A percentile compares a stretch with the other conserved stretches of the same genome.
phyloP scores from a whole-genome alignment of 805 yeast genomes.

The Ogataea wickerhamii region DNA sequence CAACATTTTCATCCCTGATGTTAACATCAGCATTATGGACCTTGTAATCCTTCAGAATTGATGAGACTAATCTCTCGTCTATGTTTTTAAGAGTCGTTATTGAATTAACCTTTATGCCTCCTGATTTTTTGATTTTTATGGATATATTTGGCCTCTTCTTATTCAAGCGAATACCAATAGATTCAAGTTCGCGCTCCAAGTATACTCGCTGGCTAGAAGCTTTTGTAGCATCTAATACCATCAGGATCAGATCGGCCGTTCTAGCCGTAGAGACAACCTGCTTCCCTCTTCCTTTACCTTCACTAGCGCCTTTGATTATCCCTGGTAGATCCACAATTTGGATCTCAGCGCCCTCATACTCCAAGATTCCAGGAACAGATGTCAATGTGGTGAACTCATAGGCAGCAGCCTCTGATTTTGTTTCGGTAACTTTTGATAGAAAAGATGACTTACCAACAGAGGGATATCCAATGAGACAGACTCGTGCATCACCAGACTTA shows the following conservation, averaged over 20 bases:
- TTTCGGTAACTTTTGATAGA: conserved; percentile 83
- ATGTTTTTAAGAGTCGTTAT: conserved; percentile 78
- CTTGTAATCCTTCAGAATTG: conserved; percentile 79
- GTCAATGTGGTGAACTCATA: conserved; percentile 96
- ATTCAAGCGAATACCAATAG: conserved; percentile 89
- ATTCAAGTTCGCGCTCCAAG: conserved; percentile 83
- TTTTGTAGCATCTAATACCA: conserved; percentile 95
- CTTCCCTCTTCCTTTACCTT: conserved; percentile 96
- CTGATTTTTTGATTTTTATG: conserved; percentile 76
- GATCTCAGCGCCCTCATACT: conserved; percentile 94
- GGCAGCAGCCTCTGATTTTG: conserved; percentile 91
- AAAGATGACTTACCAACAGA: conserved; percentile 96
- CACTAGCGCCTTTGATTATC: conserved; percentile 93
- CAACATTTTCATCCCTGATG: conserved; percentile 81
- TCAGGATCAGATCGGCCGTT: conserved; percentile 86
- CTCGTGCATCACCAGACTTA: conserved; percentile 95
- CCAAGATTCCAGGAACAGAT: conserved; percentile 93
- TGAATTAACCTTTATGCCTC: conserved; percentile 84
- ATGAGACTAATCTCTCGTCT: conserved; percentile 74
- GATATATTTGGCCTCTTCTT: conserved; percentile 76
- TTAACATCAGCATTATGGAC: conserved; percentile 92
- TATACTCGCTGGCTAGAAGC: conserved; percentile 85
- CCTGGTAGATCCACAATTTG: conserved; percentile 98
- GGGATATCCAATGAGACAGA: conserved; percentile 93
- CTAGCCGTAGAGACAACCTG: conserved; percentile 96